Percentiles rank a stretch among this genome's conserved stretches.
Conservation (phyloP, 305 asterid genomes). For the Plantago coronopus region DNA sequence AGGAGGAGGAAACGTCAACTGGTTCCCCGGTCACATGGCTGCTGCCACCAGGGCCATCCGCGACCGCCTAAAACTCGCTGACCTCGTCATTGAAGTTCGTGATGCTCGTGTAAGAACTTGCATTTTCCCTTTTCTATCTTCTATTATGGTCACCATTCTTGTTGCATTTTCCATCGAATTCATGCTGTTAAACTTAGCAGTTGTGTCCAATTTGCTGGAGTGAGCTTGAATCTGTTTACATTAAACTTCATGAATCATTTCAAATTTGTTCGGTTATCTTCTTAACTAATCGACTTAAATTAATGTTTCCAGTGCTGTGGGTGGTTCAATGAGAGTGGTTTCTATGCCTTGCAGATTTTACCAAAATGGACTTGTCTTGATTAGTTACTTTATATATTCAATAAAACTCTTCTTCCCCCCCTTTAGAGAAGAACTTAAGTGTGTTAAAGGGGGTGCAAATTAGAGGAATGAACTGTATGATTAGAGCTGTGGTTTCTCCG, state of each 20-base stretch:
- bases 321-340: background rate
- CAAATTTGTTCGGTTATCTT: no score
- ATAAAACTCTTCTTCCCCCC: no score
- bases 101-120: slow-evolving; percentile 67
- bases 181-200: background rate
- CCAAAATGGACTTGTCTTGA: background rate
- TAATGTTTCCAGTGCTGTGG: background rate
- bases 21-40: slow-evolving; percentile 99
- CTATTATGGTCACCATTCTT: background rate
- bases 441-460: no score
- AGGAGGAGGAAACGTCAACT: slow-evolving; percentile 80
- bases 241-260: no score
- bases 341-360: no score
- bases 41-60: slow-evolving; percentile 94
- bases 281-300: no score
- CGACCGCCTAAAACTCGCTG: slow-evolving; percentile 80
- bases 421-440: no score
- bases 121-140: background rate
- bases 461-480: no score
- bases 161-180: background rate
- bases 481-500: no score
- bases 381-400: background rate
- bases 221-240: no score
- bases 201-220: background rate
- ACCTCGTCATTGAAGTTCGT: slow-evolving; percentile 89